These are phyloP conservation scores for Schizochytrium sp. DNA, from an alignment of 108 stramenopile species.

Conservation along the genomic window DNA sequence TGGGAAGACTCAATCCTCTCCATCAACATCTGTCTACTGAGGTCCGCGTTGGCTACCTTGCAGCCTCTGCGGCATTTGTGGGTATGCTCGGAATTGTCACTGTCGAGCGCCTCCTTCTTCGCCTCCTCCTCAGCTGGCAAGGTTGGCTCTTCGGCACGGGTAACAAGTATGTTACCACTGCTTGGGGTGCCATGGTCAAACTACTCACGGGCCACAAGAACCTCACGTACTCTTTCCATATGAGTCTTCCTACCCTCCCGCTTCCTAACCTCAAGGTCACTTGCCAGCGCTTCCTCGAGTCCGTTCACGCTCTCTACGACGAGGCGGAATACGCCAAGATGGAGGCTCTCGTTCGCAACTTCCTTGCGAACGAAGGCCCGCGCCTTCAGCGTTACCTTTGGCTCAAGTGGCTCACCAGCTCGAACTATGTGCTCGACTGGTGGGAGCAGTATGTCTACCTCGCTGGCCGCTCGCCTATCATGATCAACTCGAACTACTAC, in stretches of 20 bases:
- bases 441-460: slow-evolving; percentile 65
- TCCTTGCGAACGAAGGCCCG: slow-evolving; percentile 62
- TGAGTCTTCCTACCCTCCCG: slow-evolving; percentile 55
- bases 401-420: slow-evolving; percentile 30
- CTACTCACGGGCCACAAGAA: slow-evolving; percentile 60
- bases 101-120: slow-evolving; percentile 51
- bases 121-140: slow-evolving; percentile 57
- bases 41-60: slow-evolving; percentile 55
- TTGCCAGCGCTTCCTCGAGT: slow-evolving; percentile 3
- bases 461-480: slow-evolving; percentile 38
- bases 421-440: slow-evolving; percentile 66
- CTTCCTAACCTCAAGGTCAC: slow-evolving; percentile 61
- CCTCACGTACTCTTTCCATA: slow-evolving; percentile 60
- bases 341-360: slow-evolving; percentile 17
- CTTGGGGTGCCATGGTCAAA: slow-evolving; percentile 5
- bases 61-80: slow-evolving; percentile 59
- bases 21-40: not conserved
- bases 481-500: slow-evolving; percentile 66
- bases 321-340: slow-evolving; percentile 40
- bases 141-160: slow-evolving; percentile 57
- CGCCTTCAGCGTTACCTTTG: slow-evolving; percentile 62
- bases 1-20: slow-evolving; percentile 28
- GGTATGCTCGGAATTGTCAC: slow-evolving; percentile 62
- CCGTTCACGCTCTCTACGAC: slow-evolving; percentile 26
- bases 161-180: slow-evolving; percentile 17